Percentiles rank a stretch among this genome's conserved stretches.
Evolutionary conservation across 1,139 yeast species (phyloP).

Genomic region (Blastobotrys aristatus): DNA sequence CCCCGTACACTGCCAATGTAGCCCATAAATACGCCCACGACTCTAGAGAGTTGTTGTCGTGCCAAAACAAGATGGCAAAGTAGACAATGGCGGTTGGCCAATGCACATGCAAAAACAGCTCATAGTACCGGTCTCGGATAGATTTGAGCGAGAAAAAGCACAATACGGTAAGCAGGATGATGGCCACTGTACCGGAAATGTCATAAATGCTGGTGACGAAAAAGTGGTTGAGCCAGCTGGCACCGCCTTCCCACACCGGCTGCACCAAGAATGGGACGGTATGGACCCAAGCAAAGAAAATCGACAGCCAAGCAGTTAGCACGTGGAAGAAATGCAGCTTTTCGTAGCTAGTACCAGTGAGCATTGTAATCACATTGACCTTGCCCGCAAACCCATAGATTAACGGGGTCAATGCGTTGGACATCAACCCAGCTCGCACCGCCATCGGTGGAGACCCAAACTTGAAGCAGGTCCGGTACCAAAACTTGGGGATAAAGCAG

Average conservation of each 20-base stretch:
- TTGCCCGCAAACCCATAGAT: slow-evolving; percentile 58
- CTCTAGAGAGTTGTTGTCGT: slow-evolving; percentile 39
- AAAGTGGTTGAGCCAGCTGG: slow-evolving; percentile 16
- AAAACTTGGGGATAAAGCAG: slow-evolving; percentile 47
- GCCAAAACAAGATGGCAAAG: slow-evolving; percentile 50
- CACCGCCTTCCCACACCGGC: slow-evolving; percentile 48
- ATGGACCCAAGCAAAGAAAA: slow-evolving; percentile 50
- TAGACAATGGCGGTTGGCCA: slow-evolving; percentile 57
- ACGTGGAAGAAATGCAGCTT: slow-evolving; percentile 56
- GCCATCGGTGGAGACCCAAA: slow-evolving; percentile 66
- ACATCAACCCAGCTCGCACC: slow-evolving; percentile 54
- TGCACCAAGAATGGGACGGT: slow-evolving; percentile 51
- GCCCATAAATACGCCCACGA: slow-evolving; percentile 51
- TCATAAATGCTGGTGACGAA: slow-evolving; percentile 17
- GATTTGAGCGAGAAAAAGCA: slow-evolving; percentile 45
- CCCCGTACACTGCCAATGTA: slow-evolving; percentile 51
- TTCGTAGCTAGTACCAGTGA: slow-evolving; percentile 60
- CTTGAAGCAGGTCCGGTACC: slow-evolving; percentile 51
- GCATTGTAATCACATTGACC: slow-evolving; percentile 50
- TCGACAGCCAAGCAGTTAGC: slow-evolving; percentile 49
- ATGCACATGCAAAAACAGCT: slow-evolving; percentile 51
- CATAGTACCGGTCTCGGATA: slow-evolving; percentile 46
- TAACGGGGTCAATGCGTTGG: slow-evolving; percentile 52
- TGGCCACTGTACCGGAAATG: slow-evolving; percentile 39
- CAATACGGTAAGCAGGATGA: slow-evolving; percentile 44